Conservation (phyloP, 2,329 filamentous ascomycete species). For the Diaporthe sp. region DNA sequence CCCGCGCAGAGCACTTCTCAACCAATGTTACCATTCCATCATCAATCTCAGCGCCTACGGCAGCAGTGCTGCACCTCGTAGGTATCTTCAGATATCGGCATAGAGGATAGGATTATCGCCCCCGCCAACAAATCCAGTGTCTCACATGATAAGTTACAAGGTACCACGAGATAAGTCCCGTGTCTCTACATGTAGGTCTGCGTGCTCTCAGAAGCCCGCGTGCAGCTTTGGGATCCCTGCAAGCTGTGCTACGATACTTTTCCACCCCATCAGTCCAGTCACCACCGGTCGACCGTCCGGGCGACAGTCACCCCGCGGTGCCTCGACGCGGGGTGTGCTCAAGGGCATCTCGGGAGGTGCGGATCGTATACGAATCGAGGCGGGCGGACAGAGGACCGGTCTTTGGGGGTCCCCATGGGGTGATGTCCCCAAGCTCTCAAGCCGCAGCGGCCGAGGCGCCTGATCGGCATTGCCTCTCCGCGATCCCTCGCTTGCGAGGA, state of each 20-base stretch:
- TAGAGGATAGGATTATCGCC: not conserved
- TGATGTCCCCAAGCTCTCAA: conserved; percentile 13
- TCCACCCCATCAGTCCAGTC: not conserved
- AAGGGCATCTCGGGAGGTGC: not conserved
- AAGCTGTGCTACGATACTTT: conserved; percentile 9
- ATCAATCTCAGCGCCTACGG: not conserved
- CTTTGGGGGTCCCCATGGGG: not conserved
- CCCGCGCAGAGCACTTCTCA: not conserved
- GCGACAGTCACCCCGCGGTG: conserved; percentile 17
- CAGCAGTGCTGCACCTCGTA: not conserved
- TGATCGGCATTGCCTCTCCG: conserved; percentile 21
- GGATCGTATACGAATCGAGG: conserved; percentile 10
- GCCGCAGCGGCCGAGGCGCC: conserved; percentile 22
- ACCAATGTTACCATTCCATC: not conserved
- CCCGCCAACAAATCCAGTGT: not conserved
- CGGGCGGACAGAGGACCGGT: conserved; percentile 22
- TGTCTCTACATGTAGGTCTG: not conserved
- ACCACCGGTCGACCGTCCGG: conserved; percentile 5
- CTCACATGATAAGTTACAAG: not conserved
- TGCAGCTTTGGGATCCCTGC: not conserved
- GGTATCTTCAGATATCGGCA: not conserved
- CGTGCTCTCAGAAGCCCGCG: not conserved
- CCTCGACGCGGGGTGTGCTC: not conserved
- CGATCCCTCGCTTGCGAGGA: conserved; percentile 1
- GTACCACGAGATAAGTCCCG: not conserved